phyloP scores from a whole-genome alignment of 2,329 filamentous ascomycete genomes.

The Penicillium sp. region DNA sequence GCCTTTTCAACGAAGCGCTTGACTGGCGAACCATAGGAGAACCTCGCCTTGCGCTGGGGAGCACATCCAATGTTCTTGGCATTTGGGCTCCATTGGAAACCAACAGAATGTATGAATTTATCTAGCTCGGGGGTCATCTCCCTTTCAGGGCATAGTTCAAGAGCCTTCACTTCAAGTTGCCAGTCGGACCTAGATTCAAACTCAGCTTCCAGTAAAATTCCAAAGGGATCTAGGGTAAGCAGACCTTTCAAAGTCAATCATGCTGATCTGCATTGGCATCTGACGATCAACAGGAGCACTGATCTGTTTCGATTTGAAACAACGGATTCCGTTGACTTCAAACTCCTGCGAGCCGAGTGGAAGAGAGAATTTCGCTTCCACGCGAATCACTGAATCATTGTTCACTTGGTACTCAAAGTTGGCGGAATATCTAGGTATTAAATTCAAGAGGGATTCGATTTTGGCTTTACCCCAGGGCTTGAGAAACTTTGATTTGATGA shows the following conservation, averaged over 20 bases:
- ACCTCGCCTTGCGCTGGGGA: conserved; percentile 33
- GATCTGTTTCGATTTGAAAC: conserved; percentile 33
- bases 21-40: conserved; percentile 29
- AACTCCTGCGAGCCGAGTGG: conserved; percentile 32
- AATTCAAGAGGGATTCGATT: conserved; percentile 23
- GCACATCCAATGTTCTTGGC: conserved; percentile 25
- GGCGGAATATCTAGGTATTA: conserved; percentile 39
- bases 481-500: conserved; percentile 31
- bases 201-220: background rate
- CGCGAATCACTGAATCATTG: conserved; percentile 33
- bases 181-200: conserved; percentile 38
- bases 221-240: conserved; percentile 4
- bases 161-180: conserved; percentile 42
- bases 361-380: conserved; percentile 40
- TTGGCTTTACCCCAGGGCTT: conserved; percentile 24
- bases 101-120: conserved; percentile 1
- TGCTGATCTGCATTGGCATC: conserved; percentile 36
- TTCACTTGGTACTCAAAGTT: conserved; percentile 42
- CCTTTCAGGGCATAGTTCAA: conserved; percentile 36
- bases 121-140: conserved; percentile 13
- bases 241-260: conserved; percentile 41
- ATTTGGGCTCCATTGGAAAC: conserved; percentile 4
- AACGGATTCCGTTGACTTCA: conserved; percentile 37
- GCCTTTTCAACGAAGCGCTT: conserved; percentile 41
- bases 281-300: conserved; percentile 23